Evolutionary conservation across 2,329 filamentous ascomycete genomes (phyloP).

Genomic region (Colletotrichum limetticola): DNA sequence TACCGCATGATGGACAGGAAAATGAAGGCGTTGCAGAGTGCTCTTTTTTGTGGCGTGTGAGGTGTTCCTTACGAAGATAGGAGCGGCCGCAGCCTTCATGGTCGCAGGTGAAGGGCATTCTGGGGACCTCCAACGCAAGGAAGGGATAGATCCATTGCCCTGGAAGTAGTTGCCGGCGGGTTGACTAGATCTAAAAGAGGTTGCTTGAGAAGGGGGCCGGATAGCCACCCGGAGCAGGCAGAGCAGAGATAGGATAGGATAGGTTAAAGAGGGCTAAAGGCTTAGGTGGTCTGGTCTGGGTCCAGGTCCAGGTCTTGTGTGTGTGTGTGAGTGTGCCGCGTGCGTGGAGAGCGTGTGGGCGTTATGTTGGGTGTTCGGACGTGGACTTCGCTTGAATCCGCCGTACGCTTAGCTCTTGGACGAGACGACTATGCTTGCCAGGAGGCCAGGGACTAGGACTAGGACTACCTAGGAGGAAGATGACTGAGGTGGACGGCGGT

Average conservation of each 20-base stretch:
- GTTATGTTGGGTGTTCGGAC: conserved; percentile 16
- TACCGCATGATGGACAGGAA: conserved; percentile 20
- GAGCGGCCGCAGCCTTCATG: conserved; percentile 30
- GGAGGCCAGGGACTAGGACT: neutral
- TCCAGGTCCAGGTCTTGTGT: neutral
- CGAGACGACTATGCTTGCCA: too few relatives aligned
- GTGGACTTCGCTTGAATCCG: conserved; percentile 12
- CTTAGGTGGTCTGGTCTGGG: too few relatives aligned
- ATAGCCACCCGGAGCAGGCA: neutral
- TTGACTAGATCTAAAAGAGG: neutral
- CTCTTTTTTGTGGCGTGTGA: conserved; percentile 30
- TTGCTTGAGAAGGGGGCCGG: too few relatives aligned
- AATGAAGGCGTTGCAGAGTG: conserved; percentile 15
- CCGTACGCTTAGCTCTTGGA: neutral
- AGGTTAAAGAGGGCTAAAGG: neutral
- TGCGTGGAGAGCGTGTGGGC: neutral
- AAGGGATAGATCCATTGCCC: conserved; percentile 19
- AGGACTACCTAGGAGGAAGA: neutral
- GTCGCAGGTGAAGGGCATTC: conserved; percentile 27
- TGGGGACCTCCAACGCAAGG: neutral
- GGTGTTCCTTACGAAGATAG: conserved; percentile 29
- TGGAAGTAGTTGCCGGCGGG: neutral
- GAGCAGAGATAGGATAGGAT: neutral
- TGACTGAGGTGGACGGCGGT: neutral
- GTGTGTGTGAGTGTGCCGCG: neutral